These are phyloP conservation scores for Saccharomycopsis javanensis DNA, from an alignment of 805 yeast genomes.

Conservation along the genomic window DNA sequence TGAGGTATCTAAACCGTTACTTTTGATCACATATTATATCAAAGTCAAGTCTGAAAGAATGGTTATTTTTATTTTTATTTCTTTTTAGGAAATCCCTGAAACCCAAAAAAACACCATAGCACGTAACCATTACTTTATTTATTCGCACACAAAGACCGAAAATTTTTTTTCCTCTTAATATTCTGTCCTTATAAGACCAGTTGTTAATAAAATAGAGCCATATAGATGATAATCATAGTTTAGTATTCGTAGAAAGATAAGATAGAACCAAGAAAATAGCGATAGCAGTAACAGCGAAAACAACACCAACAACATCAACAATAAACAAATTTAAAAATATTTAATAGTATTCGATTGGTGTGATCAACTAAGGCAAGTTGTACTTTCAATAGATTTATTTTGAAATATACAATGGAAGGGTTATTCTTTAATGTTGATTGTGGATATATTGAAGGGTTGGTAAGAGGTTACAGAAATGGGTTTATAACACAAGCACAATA, in stretches of 20 bases:
- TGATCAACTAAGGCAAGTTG: no score
- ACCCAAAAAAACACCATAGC: no score
- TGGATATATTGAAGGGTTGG: constrained; percentile 91
- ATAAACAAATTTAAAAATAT: no score
- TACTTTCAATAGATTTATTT: background rate
- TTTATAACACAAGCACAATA: constrained; percentile 71
- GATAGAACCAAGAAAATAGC: background rate
- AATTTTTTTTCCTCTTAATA: background rate
- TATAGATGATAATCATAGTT: background rate
- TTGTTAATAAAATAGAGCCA: background rate
- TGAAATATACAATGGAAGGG: constrained; percentile 63
- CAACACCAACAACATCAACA: no score
- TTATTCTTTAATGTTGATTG: constrained; percentile 79
- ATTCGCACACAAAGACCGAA: background rate
- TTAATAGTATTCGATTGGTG: no score
- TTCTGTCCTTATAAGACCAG: background rate
- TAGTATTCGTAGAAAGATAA: background rate
- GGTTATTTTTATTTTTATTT: no score
- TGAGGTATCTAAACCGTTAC: no score
- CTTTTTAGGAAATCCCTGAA: no score
- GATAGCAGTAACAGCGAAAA: no score
- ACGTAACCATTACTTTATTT: background rate
- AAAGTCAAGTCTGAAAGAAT: no score
- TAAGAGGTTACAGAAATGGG: constrained; percentile 88
- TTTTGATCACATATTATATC: no score